Evolutionary conservation across 768 basidiomycete species (phyloP).

Genomic region (Krasilnikovozyma curviuscula): DNA sequence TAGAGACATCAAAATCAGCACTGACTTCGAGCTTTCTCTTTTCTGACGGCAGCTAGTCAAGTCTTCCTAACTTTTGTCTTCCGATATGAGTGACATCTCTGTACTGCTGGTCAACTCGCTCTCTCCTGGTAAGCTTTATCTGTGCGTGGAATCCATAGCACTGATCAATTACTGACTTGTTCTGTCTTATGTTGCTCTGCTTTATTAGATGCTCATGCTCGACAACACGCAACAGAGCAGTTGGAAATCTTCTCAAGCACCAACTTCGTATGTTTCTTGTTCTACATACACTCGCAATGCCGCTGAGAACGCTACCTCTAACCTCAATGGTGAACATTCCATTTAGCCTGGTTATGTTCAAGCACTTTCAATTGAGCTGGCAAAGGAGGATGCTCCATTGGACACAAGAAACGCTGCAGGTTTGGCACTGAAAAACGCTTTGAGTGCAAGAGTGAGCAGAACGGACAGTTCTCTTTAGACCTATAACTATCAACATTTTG

Average conservation of each 20-base stretch:
- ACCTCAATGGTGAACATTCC: background rate
- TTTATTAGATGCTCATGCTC: conserved; percentile 80
- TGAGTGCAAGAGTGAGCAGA: conserved; percentile 61
- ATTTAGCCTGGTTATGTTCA: conserved; percentile 75
- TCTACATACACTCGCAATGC: background rate
- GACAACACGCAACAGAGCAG: conserved; percentile 77
- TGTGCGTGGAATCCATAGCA: background rate
- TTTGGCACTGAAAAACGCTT: conserved; percentile 85
- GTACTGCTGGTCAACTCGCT: conserved; percentile 83
- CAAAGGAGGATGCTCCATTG: conserved; percentile 46
- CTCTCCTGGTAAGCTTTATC: conserved; percentile 48
- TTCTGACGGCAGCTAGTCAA: too few relatives aligned
- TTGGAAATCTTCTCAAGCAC: conserved; percentile 68
- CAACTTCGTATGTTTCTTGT: conserved; percentile 56
- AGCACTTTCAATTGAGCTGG: conserved; percentile 68
- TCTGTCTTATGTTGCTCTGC: background rate
- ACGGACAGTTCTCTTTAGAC: conserved; percentile 9
- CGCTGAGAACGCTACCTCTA: background rate
- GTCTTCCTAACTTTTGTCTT: too few relatives aligned
- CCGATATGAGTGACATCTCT: conserved; percentile 61
- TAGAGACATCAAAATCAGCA: too few relatives aligned
- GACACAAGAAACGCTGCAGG: conserved; percentile 89
- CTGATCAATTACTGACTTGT: background rate
- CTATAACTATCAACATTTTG: background rate
- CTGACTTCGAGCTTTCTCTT: too few relatives aligned